Conservation (phyloP, 257 asterid species). For the Orobanche coerulescens region DNA sequence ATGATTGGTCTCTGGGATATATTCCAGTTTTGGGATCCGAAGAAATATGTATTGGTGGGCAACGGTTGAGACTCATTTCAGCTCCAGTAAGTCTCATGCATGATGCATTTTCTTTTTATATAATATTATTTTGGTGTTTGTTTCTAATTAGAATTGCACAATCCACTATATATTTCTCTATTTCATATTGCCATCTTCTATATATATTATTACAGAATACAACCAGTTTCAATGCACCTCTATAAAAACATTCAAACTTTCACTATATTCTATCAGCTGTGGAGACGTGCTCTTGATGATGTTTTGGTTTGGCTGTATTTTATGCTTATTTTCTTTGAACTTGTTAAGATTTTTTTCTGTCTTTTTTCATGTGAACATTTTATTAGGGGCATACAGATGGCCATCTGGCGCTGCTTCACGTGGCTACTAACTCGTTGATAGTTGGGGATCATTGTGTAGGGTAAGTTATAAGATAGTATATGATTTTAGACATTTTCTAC, state of each 20-base stretch:
- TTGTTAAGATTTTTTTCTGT: neutral
- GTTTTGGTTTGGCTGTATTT: neutral
- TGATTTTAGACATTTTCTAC: too few relatives aligned
- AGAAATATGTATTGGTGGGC: conserved; percentile 79
- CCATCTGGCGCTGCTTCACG: conserved; percentile 81
- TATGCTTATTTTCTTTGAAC: neutral
- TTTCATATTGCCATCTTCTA: neutral
- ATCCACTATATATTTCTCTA: neutral
- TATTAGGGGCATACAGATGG: conserved; percentile 97
- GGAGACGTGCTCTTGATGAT: neutral
- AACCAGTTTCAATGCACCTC: neutral
- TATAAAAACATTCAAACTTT: neutral
- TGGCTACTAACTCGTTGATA: conserved; percentile 69
- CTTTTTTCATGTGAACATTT: conserved; percentile 16
- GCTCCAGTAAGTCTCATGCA: conserved; percentile 57
- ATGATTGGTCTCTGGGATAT: conserved; percentile 72
- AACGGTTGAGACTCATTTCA: conserved; percentile 56
- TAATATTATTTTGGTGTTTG: conserved; percentile 2
- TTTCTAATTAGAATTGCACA: neutral
- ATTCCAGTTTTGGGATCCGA: conserved; percentile 66
- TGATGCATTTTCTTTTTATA: conserved; percentile 6
- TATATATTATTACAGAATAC: neutral
- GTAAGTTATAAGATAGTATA: conserved; percentile 35
- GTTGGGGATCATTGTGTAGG: conserved; percentile 98
- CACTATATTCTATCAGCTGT: neutral